A percentile compares a stretch with the other conserved stretches of the same genome.
Evolutionary conservation across 2,329 filamentous ascomycete genomes (phyloP).

Genomic region (Cercospora berteroae): DNA sequence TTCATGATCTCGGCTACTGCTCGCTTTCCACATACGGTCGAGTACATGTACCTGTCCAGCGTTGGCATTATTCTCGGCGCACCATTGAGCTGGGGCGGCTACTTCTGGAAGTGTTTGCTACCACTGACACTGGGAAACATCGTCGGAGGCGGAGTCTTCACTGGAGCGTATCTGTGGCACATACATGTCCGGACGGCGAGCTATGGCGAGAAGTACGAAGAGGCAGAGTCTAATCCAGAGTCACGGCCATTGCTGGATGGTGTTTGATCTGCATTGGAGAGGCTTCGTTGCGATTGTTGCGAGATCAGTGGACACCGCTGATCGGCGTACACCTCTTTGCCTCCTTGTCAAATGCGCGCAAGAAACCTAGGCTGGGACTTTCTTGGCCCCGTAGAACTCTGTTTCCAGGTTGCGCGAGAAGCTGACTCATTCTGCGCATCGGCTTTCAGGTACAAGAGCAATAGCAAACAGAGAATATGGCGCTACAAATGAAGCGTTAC

Average conservation of each 20-base stretch:
- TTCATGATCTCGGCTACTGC: conserved; percentile 32
- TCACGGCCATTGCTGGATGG: conserved; percentile 4
- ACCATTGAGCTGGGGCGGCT: conserved; percentile 25
- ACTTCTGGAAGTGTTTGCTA: conserved; percentile 32
- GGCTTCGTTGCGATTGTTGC: background rate
- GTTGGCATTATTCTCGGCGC: conserved; percentile 31
- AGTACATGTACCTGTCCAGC: conserved; percentile 34
- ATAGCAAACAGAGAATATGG: background rate
- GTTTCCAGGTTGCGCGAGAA: background rate
- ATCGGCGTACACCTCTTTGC: background rate
- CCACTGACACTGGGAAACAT: conserved; percentile 33
- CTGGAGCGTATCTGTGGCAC: conserved; percentile 27
- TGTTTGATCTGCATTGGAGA: background rate
- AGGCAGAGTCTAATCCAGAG: conserved; percentile 8
- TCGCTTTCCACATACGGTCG: conserved; percentile 34
- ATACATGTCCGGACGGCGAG: conserved; percentile 15
- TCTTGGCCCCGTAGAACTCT: background rate
- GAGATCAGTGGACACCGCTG: background rate
- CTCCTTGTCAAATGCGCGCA: background rate
- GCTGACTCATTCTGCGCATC: background rate
- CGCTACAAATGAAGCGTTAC: background rate
- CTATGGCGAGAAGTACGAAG: conserved; percentile 9
- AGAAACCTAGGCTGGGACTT: background rate
- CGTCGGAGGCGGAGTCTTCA: conserved; percentile 29
- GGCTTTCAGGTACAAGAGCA: background rate